Conservation (phyloP, 2,329 filamentous ascomycete genomes). For the Chrysoporthe cubensis region DNA sequence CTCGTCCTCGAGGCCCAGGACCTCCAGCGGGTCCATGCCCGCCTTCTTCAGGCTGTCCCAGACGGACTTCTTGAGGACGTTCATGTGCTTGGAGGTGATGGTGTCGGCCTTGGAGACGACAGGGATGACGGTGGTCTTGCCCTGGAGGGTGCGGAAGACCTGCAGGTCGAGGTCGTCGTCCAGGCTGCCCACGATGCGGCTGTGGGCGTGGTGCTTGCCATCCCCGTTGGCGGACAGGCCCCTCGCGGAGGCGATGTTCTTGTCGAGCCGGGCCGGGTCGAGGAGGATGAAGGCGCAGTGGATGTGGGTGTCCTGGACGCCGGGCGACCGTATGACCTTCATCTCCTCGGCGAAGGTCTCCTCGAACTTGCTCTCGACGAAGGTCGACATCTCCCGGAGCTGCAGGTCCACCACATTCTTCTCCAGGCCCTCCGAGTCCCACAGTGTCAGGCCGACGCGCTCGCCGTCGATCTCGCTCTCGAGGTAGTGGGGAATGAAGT, state of each 20-base stretch:
- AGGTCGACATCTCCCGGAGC: slow-evolving; percentile 85
- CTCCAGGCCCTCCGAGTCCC: slow-evolving; percentile 95
- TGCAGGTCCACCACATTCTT: slow-evolving; percentile 95
- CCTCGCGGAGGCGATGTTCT: slow-evolving; percentile 73
- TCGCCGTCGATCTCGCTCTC: slow-evolving; percentile 95
- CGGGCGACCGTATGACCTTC: slow-evolving; percentile 92
- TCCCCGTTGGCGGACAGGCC: slow-evolving; percentile 54
- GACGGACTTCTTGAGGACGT: slow-evolving; percentile 85
- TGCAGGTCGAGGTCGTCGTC: slow-evolving; percentile 91
- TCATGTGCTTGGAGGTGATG: slow-evolving; percentile 94
- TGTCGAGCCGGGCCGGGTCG: slow-evolving; percentile 83
- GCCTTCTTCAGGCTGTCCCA: slow-evolving; percentile 86
- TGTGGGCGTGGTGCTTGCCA: slow-evolving; percentile 48
- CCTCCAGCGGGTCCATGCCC: slow-evolving; percentile 85
- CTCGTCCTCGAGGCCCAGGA: slow-evolving; percentile 75
- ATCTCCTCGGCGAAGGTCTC: slow-evolving; percentile 97
- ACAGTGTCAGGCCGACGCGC: slow-evolving; percentile 87
- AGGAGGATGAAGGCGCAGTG: slow-evolving; percentile 93
- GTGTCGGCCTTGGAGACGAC: slow-evolving; percentile 97
- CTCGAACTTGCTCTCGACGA: slow-evolving; percentile 97
- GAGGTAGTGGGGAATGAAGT: slow-evolving; percentile 85
- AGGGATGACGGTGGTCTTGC: slow-evolving; percentile 93
- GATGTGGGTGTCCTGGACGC: slow-evolving; percentile 94
- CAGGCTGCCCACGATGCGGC: slow-evolving; percentile 65
- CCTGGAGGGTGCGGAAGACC: slow-evolving; percentile 82